These are phyloP conservation scores for Penicillium sclerotiorum DNA, from an alignment of 2,329 filamentous ascomycete species.

Conservation along the genomic window DNA sequence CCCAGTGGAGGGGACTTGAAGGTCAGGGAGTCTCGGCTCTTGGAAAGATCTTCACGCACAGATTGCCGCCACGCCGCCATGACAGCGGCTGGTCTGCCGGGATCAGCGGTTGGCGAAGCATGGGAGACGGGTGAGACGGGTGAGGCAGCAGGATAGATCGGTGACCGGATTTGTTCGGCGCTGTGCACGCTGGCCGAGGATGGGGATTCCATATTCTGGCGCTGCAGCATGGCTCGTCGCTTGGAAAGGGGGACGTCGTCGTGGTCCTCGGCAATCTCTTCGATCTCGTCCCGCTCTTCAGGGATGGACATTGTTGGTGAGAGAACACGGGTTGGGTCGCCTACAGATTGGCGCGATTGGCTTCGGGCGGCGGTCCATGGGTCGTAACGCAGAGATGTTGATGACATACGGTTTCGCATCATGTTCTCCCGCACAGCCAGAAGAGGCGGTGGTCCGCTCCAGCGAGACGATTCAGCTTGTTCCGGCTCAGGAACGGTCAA, in stretches of 20 bases:
- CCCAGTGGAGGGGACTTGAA: slow-evolving; percentile 29
- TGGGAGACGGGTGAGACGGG: neutral
- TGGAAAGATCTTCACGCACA: slow-evolving; percentile 63
- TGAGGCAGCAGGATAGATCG: slow-evolving; percentile 4
- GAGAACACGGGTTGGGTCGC: slow-evolving; percentile 16
- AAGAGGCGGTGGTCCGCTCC: slow-evolving; percentile 47
- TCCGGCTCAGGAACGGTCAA: slow-evolving; percentile 20
- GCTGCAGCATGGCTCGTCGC: slow-evolving; percentile 49
- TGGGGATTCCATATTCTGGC: slow-evolving; percentile 31
- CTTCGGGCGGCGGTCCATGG: slow-evolving; percentile 31
- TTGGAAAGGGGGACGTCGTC: slow-evolving; percentile 63
- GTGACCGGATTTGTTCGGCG: slow-evolving; percentile 14
- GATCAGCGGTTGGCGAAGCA: slow-evolving; percentile 1
- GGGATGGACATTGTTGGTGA: slow-evolving; percentile 26
- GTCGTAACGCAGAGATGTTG: slow-evolving; percentile 37
- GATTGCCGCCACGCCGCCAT: slow-evolving; percentile 70
- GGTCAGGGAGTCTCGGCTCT: slow-evolving; percentile 31
- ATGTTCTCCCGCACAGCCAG: slow-evolving; percentile 59
- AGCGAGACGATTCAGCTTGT: slow-evolving; percentile 24
- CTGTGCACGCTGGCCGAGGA: slow-evolving; percentile 54
- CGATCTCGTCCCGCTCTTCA: slow-evolving; percentile 25
- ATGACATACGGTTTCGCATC: slow-evolving; percentile 45
- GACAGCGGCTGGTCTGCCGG: slow-evolving; percentile 51
- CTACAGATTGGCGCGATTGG: slow-evolving; percentile 30
- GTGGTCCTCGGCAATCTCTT: slow-evolving; percentile 53